Base-by-base conservation (phyloP, 306 rosid genomes). In the Begonia fuchsioides region DNA sequence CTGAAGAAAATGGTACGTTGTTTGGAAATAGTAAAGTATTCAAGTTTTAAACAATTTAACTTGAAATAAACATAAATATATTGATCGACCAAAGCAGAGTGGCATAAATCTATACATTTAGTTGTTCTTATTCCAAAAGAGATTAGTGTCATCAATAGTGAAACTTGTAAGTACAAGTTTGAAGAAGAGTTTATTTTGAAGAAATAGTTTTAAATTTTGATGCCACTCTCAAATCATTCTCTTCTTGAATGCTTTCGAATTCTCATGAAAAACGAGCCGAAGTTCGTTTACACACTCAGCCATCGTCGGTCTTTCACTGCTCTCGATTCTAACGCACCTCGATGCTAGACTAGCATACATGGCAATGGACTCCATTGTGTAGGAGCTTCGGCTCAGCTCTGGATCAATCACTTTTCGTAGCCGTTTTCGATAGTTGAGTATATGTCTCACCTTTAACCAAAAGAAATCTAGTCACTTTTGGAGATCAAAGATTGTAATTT, bases 341-440 rank as follows among this genome's bases (percentile, higher is more conserved):
- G 97, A 90, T 63, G 95, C 97, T 51, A 90, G 68, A 59, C 85
- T 90, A 35, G 97, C 95, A 65, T 84, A 85, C 90, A 79, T 79
- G 66, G 62, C 67, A 56, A 79, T 63, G 45, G 97, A 84, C 61
- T 76, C 95, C 75, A 90, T 60, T 47, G 79, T 80, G 68, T 76
- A 81, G 35, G 95, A 70, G 51, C 74, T 80, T 73, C 87, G 80
- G 56, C 70, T 61, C 72, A 90, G 55, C 50, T 84, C 94, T 32
- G 87, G 76, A 75, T 90, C 97, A 65, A 81, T 76, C 69, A 81
- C 94, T 56, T 75, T 90, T 12, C 76, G 76, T 13, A 85, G 80
- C 69, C 75, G 84, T 76, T 76, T 90, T 58, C 79, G 57, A 16
- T 90, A 95, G 49, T 84, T 90, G 48, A 81, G 45, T 64, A 90